Evolutionary conservation across 2,329 filamentous ascomycete genomes (phyloP).

Genomic region (Celoporthe dispersa): DNA sequence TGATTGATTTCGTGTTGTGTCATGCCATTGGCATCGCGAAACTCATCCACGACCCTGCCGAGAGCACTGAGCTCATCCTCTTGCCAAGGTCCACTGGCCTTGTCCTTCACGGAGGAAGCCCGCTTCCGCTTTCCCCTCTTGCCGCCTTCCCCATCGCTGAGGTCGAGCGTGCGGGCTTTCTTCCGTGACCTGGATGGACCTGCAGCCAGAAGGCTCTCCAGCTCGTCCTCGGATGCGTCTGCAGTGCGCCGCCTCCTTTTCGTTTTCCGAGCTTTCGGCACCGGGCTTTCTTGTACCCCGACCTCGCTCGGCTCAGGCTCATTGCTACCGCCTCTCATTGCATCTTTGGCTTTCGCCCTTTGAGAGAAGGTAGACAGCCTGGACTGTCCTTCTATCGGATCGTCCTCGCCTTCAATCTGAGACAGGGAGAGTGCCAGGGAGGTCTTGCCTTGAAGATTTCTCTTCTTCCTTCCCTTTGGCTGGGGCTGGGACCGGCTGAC

Average conservation of each 20-base stretch:
- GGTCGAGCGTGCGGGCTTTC: not conserved
- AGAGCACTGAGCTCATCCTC: conserved; percentile 49
- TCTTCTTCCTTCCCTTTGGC: conserved; percentile 21
- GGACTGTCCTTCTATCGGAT: conserved; percentile 10
- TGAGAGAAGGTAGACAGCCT: conserved; percentile 20
- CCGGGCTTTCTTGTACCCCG: conserved; percentile 5
- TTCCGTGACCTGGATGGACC: conserved; percentile 20
- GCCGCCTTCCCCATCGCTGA: not conserved
- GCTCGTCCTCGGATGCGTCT: conserved; percentile 23
- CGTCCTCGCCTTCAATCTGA: conserved; percentile 24
- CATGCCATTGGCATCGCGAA: conserved; percentile 48
- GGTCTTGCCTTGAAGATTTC: conserved; percentile 17
- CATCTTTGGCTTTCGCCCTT: conserved; percentile 14
- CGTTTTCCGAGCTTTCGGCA: not conserved
- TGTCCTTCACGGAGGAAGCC: not conserved
- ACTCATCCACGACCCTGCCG: conserved; percentile 47
- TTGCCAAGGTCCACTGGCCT: conserved; percentile 46
- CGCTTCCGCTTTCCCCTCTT: conserved; percentile 1
- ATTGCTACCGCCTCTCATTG: conserved; percentile 12
- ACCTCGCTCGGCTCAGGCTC: conserved; percentile 1
- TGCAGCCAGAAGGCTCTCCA: conserved; percentile 22
- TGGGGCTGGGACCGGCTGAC: conserved; percentile 8
- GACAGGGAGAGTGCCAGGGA: conserved; percentile 24
- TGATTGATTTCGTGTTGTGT: conserved; percentile 52
- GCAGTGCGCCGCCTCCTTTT: conserved; percentile 12